Evolutionary conservation across 805 yeast genomes (phyloP), one percentile per base, ranked within the genome.

Genomic region (Starmerella riodocensis): DNA sequence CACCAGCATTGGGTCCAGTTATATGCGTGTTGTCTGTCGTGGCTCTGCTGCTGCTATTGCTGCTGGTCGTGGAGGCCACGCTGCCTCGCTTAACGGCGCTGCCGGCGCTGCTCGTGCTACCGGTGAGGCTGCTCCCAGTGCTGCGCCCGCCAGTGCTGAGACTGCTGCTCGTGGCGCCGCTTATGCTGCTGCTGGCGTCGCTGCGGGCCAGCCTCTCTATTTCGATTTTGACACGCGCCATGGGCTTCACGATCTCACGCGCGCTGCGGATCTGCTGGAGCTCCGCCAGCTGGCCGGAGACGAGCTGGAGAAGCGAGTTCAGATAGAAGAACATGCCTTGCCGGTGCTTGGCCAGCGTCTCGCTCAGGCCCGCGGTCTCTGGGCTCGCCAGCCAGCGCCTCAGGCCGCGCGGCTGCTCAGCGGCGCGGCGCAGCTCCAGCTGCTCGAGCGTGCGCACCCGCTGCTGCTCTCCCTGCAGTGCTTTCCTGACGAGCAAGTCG

Each of bases 261-360:
- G 25, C 32, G 17, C 19, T 30, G 6, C 64, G 52, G 27, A 58
- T 53, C 37, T 54, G 56, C 43, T 62, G 66, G 42, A 58, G 53
- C 13, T 54, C 53, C 3, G 57, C 56, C 29, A 62, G 61, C 35
- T 48, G 29, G 26, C 49, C 58, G 2, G 63, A 52, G 4, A 50
- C 60, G 4, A 30, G 29, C 25, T 56, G 54, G 28, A 63, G 53
- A 39, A 36, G 40, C 28, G 49, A 41, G 35, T 58, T 63, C 18
- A 63, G 47, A 40, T 47, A 53, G 53, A 57, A 54, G 34, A 62
- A 54, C 45, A 63, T 55, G 5, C 67, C 66, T 19, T 44, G 48
- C 13, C 65, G 52, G 44, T 63, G 67, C 32, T 47, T 28, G 6
- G 45, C 50, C 19, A 56, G 39, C 8, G 63, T 60, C 21, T 42